Evolutionary conservation across 2,329 filamentous ascomycete genomes (phyloP), one percentile per base, ranked within the genome.

Genomic region (Stagonosporopsis chrysanthemi): DNA sequence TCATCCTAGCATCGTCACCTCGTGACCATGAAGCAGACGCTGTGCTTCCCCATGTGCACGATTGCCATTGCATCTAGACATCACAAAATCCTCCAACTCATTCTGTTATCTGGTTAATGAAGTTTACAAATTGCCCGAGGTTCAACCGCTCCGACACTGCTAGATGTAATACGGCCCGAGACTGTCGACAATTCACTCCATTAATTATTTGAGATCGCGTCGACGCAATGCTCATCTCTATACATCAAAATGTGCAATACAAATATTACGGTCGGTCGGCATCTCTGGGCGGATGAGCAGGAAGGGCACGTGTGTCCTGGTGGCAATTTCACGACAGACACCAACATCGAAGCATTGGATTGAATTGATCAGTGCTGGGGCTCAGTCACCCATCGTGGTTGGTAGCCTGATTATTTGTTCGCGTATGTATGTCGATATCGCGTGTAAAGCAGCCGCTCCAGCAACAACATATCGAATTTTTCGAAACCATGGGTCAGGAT

Each of bases 11-110:
- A 39, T 53, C 47, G 23, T 41, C 22, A 52, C 46, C 43, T 35
- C 29, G 56, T 52, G 52, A 56, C 46, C 43, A 44, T 49, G 45
- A 52, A 50, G 28, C 51, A 52, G 23, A 54, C 43, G 50, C 14
- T 40, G 48, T 52, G 43, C 39, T 28, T 57, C 48, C 54, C 29
- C 43, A 43, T 42, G 26, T 23, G 42, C 43, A 52, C 43, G 40
- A 33, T 12, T 29, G 15, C n/a, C 23, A 15, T 48, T 23, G 12
- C 24, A 36, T 31, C 29, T 39, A 29, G 40, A 15, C 28, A 22
- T 23, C 15, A 14, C n/a, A 28, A 19, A 8, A 23, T 8, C 9
- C 11, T 17, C 15, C 38, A 22, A 12, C 22, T 8, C 7, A 17
- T 29, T 43, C 22, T n/a, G 8, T n/a, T 7, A n/a, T 22, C 26